A percentile compares a stretch with the other conserved stretches of the same genome.
These are phyloP conservation scores for Lipomyces sp. DNA, from an alignment of 805 yeast genomes.

Conservation along the genomic window DNA sequence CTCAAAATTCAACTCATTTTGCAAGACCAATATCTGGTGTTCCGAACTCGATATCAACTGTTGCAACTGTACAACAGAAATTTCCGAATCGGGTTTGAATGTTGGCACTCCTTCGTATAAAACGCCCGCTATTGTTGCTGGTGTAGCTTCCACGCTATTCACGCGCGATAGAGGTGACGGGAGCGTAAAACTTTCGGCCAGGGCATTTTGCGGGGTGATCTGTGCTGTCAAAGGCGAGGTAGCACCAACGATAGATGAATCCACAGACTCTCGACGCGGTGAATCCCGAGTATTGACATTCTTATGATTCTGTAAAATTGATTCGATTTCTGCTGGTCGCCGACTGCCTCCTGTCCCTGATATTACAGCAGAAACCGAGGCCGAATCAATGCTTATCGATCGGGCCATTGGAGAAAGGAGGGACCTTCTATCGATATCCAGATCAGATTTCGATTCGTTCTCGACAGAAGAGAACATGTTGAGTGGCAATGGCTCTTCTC, in stretches of 20 bases:
- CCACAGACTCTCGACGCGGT: constrained; percentile 18
- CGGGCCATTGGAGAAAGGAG: too few species aligned
- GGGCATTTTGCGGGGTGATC: not conserved
- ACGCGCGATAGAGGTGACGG: not conserved
- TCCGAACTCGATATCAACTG: constrained; percentile 36
- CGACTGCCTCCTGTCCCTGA: not conserved
- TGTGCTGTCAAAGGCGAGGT: not conserved
- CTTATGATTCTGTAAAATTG: constrained; percentile 20
- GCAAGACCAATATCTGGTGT: constrained; percentile 54
- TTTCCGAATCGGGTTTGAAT: not conserved
- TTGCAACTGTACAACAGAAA: not conserved
- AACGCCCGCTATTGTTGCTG: too few species aligned
- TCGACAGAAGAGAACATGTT: constrained; percentile 8
- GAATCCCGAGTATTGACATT: constrained; percentile 15
- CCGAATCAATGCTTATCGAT: too few species aligned
- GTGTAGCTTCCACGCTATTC: not conserved
- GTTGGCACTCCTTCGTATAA: not conserved
- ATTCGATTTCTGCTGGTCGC: constrained; percentile 10
- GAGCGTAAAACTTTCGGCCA: not conserved
- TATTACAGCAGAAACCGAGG: too few species aligned
- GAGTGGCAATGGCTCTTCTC: too few species aligned
- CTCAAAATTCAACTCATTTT: constrained; percentile 61
- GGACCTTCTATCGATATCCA: too few species aligned
- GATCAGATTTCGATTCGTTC: too few species aligned
- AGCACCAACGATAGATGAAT: not conserved